These are phyloP conservation scores for Verticillium nubilum DNA, from an alignment of 2,329 filamentous ascomycete genomes.

Conservation along the genomic window DNA sequence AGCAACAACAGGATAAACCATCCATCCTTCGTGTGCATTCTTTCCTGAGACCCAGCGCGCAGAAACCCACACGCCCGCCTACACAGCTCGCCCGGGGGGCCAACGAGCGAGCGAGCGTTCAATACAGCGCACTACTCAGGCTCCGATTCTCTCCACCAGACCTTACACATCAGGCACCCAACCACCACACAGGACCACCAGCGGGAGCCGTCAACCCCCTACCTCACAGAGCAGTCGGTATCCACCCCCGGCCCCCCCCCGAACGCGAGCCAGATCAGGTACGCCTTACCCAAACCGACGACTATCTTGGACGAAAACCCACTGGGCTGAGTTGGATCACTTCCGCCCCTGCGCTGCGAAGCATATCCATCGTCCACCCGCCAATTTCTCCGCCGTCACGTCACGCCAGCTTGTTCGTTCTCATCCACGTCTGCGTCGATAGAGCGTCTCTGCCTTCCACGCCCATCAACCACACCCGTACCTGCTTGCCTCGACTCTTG, in stretches of 20 bases:
- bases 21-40: neutral
- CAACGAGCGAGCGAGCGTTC: too few relatives aligned
- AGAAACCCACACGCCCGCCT: too few relatives aligned
- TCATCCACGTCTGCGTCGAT: neutral
- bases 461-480: neutral
- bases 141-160: too few relatives aligned
- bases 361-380: neutral
- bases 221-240: neutral
- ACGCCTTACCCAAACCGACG: neutral
- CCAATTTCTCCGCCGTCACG: neutral
- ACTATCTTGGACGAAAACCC: neutral
- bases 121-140: too few relatives aligned
- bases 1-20: neutral
- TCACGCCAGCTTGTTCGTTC: neutral
- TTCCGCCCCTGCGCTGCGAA: neutral
- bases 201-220: neutral
- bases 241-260: neutral
- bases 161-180: neutral
- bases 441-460: too few relatives aligned
- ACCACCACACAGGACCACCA: neutral
- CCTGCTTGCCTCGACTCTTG: neutral
- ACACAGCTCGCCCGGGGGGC: too few relatives aligned
- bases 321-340: neutral
- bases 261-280: neutral
- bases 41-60: neutral